A percentile compares a stretch with the other conserved stretches of the same genome.
phyloP scores from a whole-genome alignment of 345 rosid genomes.

The Geranium rotundifolium region DNA sequence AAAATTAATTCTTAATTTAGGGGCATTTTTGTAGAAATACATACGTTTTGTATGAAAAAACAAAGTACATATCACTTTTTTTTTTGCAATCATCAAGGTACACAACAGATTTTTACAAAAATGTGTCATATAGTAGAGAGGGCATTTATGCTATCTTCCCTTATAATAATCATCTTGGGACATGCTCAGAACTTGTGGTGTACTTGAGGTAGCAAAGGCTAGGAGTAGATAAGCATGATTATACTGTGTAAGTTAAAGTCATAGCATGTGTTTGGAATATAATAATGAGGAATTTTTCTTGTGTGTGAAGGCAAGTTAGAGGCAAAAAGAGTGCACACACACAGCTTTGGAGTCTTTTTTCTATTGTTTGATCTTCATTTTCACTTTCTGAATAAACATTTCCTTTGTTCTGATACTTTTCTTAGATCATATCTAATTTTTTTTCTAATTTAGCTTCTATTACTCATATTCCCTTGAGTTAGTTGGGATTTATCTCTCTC shows the following conservation, averaged over 20 bases:
- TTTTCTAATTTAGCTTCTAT: no score
- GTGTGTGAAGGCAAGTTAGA: background rate
- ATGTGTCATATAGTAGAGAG: no score
- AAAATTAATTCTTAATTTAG: no score
- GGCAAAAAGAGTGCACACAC: background rate
- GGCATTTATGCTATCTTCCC: no score
- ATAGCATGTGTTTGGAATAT: background rate
- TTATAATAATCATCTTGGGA: background rate
- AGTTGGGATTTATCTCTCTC: no score
- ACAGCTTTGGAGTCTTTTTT: background rate
- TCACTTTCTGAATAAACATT: background rate
- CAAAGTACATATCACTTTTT: no score
- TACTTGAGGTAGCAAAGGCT: background rate
- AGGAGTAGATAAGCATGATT: background rate
- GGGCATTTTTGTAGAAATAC: no score
- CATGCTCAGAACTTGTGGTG: background rate
- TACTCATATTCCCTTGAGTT: background rate
- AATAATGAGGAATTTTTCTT: background rate
- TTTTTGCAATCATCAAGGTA: no score
- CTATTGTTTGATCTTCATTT: background rate
- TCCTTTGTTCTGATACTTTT: background rate
- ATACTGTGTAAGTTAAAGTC: background rate
- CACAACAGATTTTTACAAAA: no score
- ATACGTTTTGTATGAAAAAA: no score
- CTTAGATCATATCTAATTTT: background rate